These are phyloP conservation scores for Beauveria scarabaeidicola DNA, from an alignment of 2,329 filamentous ascomycete species.

Conservation along the genomic window DNA sequence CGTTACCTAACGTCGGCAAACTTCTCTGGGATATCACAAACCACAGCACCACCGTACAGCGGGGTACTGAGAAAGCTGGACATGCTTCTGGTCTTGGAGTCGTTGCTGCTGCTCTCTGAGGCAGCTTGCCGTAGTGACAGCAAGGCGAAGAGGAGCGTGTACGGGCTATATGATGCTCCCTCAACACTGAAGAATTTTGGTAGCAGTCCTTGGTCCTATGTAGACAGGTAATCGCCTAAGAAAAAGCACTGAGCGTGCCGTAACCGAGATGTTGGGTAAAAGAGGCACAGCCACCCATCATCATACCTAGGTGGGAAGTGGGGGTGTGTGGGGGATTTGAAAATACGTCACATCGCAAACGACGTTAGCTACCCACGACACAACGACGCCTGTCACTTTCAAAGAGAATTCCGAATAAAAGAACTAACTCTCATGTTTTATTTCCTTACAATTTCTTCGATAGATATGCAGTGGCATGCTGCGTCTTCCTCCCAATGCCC, in stretches of 20 bases:
- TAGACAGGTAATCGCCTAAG: background rate
- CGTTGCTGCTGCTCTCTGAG: background rate
- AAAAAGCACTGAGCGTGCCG: background rate
- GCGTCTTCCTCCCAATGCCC: no score
- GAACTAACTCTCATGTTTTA: no score
- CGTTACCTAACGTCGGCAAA: slow-evolving; percentile 67
- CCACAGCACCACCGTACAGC: slow-evolving; percentile 66
- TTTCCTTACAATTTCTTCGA: no score
- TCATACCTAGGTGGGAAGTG: background rate
- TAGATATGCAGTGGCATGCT: no score
- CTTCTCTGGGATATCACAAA: slow-evolving; percentile 55
- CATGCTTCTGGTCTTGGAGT: slow-evolving; percentile 28
- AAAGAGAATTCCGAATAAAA: no score
- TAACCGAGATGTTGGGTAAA: background rate
- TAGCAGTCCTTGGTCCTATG: background rate
- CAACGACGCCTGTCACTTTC: no score
- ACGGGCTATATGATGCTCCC: background rate
- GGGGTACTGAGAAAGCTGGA: slow-evolving; percentile 47
- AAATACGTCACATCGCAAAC: background rate
- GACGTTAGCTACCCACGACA: background rate
- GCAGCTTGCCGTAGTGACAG: background rate
- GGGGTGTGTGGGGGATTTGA: slow-evolving; percentile 1
- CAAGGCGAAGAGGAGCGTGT: background rate
- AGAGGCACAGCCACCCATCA: background rate
- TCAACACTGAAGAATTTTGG: background rate